Percentiles rank a stretch among this genome's conserved stretches.
phyloP scores from a whole-genome alignment of 768 basidiomycete species.

The Suillus sp. region DNA sequence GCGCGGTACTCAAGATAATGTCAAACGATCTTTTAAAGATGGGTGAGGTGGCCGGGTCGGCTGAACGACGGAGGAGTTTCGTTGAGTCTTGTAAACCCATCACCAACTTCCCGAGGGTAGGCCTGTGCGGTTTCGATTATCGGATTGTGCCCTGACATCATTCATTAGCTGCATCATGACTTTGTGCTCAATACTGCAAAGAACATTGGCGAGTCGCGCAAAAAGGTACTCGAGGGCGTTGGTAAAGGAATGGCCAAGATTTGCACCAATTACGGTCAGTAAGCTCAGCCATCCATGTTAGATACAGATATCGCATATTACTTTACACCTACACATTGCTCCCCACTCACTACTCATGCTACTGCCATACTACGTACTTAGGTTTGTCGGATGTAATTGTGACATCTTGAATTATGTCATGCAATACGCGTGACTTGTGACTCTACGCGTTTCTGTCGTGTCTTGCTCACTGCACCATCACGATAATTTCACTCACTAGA shows the following conservation, averaged over 20 bases:
- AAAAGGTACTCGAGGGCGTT: conserved; percentile 69
- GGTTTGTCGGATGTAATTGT: neutral
- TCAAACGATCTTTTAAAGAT: conserved; percentile 51
- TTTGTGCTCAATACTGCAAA: conserved; percentile 63
- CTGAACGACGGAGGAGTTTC: conserved; percentile 54
- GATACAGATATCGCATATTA: conserved; percentile 13
- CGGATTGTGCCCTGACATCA: conserved; percentile 12
- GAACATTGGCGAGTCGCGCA: conserved; percentile 68
- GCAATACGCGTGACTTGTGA: conserved; percentile 22
- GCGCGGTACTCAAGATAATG: conserved; percentile 57
- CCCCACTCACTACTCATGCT: conserved; percentile 18
- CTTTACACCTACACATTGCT: conserved; percentile 31
- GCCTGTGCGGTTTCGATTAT: conserved; percentile 7
- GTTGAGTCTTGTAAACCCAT: conserved; percentile 52
- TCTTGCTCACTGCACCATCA: conserved; percentile 21
- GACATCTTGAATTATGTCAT: conserved; percentile 8
- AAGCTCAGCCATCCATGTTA: conserved; percentile 8
- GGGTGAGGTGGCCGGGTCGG: conserved; percentile 52
- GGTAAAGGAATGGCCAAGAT: conserved; percentile 69
- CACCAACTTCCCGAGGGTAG: conserved; percentile 38
- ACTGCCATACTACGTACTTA: conserved; percentile 1
- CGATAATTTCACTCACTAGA: conserved; percentile 16
- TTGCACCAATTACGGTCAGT: conserved; percentile 42
- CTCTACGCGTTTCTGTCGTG: conserved; percentile 26
- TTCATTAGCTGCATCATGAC: conserved; percentile 60